Evolutionary conservation across 345 rosid species (phyloP).

Genomic region (Raphanus raphanistrum): DNA sequence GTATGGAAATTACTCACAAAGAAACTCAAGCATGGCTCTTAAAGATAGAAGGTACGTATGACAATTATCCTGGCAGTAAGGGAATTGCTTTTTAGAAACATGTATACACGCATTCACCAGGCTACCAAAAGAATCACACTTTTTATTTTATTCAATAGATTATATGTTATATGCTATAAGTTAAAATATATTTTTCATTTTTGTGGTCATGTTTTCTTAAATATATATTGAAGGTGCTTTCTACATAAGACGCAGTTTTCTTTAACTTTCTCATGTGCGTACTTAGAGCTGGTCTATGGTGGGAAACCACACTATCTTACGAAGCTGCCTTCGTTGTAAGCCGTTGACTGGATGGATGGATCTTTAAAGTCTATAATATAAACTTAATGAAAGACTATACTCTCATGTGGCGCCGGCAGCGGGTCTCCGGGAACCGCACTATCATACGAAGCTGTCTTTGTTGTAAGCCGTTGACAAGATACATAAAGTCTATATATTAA

Average conservation of each 20-base stretch:
- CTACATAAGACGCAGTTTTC: no score
- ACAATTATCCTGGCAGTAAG: background rate
- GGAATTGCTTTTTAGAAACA: background rate
- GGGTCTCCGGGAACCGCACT: background rate
- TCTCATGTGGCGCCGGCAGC: background rate
- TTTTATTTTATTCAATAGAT: no score
- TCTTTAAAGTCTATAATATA: no score
- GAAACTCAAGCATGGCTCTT: no score
- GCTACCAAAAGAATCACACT: background rate
- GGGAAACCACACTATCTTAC: no score
- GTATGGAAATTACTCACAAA: no score
- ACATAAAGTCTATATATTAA: background rate
- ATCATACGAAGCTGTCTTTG: background rate
- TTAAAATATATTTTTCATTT: background rate
- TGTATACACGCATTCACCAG: background rate
- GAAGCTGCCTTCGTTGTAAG: no score
- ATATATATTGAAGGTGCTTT: no score
- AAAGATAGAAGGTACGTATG: background rate
- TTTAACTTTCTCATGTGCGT: no score
- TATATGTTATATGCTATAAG: background rate
- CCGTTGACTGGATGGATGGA: no score
- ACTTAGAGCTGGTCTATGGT: no score
- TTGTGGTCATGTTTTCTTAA: background rate
- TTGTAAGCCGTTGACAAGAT: conserved; percentile 2
- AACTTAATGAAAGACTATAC: background rate